Evolutionary conservation across 2,329 filamentous ascomycete genomes (phyloP).

Genomic region (Atkinsonella texensis): DNA sequence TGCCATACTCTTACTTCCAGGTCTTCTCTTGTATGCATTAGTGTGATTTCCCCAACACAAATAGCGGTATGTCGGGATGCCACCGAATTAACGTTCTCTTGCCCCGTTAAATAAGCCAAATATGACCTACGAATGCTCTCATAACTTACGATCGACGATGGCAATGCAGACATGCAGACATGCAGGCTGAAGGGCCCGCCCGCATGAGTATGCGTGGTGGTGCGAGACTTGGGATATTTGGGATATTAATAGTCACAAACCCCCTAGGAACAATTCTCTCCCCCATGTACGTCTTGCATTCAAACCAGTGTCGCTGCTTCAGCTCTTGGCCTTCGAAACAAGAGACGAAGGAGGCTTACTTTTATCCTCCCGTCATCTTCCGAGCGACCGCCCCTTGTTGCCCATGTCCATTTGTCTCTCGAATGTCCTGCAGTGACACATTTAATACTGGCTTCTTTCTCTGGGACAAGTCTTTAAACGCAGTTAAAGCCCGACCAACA

Average conservation of each 20-base stretch:
- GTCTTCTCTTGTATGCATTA: background rate
- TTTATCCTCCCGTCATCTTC: slow-evolving; percentile 4
- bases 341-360: slow-evolving; percentile 9
- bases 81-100: too few relatives aligned
- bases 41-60: background rate
- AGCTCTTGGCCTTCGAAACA: slow-evolving; percentile 19
- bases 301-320: slow-evolving; percentile 11
- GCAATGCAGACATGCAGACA: background rate
- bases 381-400: slow-evolving; percentile 10
- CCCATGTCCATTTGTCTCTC: slow-evolving; percentile 11
- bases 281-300: background rate
- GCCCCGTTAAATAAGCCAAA: background rate
- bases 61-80: too few relatives aligned
- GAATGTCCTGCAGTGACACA: slow-evolving; percentile 7
- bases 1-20: background rate
- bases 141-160: background rate
- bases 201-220: background rate
- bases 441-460: background rate
- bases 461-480: background rate
- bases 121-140: background rate
- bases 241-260: background rate
- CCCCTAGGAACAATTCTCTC: background rate
- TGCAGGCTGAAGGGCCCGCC: background rate
- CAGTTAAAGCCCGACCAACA: background rate
- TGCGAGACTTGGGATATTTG: background rate